Evolutionary conservation across 768 basidiomycete genomes (phyloP).

Genomic region (Lyophyllum atratum): DNA sequence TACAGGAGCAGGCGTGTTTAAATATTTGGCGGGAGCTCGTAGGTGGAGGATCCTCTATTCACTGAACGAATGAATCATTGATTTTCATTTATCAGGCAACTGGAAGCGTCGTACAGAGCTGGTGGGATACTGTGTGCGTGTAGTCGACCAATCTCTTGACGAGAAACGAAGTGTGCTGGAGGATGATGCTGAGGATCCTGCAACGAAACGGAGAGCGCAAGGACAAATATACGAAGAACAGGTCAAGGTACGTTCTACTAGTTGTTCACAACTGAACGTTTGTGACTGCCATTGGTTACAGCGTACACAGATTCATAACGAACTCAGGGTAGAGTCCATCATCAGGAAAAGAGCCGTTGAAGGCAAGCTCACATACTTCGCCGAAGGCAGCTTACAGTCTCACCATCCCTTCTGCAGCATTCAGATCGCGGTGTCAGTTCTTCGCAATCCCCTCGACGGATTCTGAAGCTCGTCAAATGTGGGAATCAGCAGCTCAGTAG

Average conservation of each 20-base stretch:
- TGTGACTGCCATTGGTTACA: slow-evolving; percentile 28
- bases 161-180: slow-evolving; percentile 54
- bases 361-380: slow-evolving; percentile 43
- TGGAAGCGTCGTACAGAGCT: slow-evolving; percentile 78
- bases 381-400: slow-evolving; percentile 5
- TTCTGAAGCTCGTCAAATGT: slow-evolving; percentile 55
- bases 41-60: slow-evolving; percentile 47
- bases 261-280: not conserved
- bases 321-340: slow-evolving; percentile 71
- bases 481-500: slow-evolving; percentile 43
- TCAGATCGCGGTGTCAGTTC: slow-evolving; percentile 77
- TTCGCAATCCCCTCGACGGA: slow-evolving; percentile 69
- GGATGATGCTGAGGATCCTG: slow-evolving; percentile 42
- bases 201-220: slow-evolving; percentile 50
- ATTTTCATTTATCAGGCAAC: slow-evolving; percentile 38
- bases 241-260: slow-evolving; percentile 59
- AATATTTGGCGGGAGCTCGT: slow-evolving; percentile 79
- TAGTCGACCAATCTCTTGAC: slow-evolving; percentile 63
- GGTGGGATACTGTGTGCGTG: slow-evolving; percentile 72
- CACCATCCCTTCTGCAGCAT: slow-evolving; percentile 50
- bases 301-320: slow-evolving; percentile 77
- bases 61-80: slow-evolving; percentile 19
- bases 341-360: slow-evolving; percentile 70
- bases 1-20: slow-evolving; percentile 76
- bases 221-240: slow-evolving; percentile 64